Evolutionary conservation across 1,284 basidiomycete genomes (phyloP).

Genomic region (Cystodermella granulosa): DNA sequence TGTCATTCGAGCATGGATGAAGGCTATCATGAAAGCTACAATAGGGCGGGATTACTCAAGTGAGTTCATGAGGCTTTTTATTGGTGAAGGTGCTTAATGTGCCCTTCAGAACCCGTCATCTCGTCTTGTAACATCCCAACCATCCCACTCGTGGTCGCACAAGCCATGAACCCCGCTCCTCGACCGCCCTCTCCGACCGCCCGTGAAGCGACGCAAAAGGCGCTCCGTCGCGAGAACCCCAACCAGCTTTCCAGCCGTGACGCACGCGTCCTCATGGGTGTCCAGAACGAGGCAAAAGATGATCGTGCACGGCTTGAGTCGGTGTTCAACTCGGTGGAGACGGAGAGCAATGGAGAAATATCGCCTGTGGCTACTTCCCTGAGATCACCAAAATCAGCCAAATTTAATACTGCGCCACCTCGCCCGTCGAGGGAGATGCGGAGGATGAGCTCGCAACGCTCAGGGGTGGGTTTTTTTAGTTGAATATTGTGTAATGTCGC

Average conservation of each 20-base stretch:
- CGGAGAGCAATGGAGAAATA: constrained; percentile 25
- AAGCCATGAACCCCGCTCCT: constrained; percentile 92
- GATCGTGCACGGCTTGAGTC: constrained; percentile 50
- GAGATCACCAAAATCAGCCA: constrained; percentile 4
- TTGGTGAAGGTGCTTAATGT: neutral
- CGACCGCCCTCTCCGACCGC: constrained; percentile 88
- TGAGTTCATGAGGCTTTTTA: constrained; percentile 38
- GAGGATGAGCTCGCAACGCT: constrained; percentile 39
- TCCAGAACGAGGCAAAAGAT: constrained; percentile 40
- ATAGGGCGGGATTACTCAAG: constrained; percentile 89
- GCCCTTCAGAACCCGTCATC: constrained; percentile 74
- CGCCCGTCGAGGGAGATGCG: constrained; percentile 61
- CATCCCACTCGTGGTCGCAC: constrained; percentile 90
- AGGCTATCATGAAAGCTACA: constrained; percentile 97
- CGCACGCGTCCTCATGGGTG: constrained; percentile 75
- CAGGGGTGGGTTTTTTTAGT: constrained; percentile 35
- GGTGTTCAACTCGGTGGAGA: constrained; percentile 49
- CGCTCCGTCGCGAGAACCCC: constrained; percentile 81
- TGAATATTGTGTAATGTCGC: constrained; percentile 17
- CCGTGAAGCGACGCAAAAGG: constrained; percentile 85
- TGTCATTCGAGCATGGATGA: constrained; percentile 95
- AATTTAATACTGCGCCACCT: constrained; percentile 41
- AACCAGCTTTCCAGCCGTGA: constrained; percentile 86
- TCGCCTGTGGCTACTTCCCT: neutral
- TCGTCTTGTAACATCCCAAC: constrained; percentile 97